phyloP scores from a whole-genome alignment of 768 basidiomycete species.

The Tephrocybe sp. region DNA sequence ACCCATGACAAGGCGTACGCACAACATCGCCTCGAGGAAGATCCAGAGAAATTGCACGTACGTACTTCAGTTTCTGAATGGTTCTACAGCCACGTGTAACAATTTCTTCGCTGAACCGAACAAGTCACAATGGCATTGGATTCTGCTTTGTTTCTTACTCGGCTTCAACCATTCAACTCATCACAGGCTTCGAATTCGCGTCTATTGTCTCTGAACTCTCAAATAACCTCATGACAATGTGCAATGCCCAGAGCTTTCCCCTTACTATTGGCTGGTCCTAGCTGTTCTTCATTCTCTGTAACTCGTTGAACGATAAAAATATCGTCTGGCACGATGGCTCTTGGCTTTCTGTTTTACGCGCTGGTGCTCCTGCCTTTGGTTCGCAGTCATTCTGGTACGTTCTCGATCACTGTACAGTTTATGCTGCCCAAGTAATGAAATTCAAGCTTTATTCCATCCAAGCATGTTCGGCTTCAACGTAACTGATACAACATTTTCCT shows the following conservation, averaged over 20 bases:
- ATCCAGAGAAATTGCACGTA: too few species aligned
- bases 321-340: neutral
- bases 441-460: constrained; percentile 50
- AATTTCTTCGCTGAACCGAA: too few species aligned
- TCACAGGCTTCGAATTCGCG: too few species aligned
- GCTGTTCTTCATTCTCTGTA: neutral
- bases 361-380: neutral
- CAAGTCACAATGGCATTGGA: too few species aligned
- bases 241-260: neutral
- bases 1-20: too few species aligned
- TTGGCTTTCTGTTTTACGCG: neutral
- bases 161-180: too few species aligned
- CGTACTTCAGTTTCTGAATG: too few species aligned
- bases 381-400: neutral
- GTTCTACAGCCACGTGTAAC: too few species aligned
- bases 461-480: constrained; percentile 73
- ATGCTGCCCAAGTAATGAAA: neutral
- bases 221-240: neutral
- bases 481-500: constrained; percentile 48
- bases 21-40: too few species aligned
- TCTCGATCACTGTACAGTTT: neutral
- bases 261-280: neutral
- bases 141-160: too few species aligned
- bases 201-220: neutral
- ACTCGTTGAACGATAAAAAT: neutral